Conservation (phyloP, 192 early-diverging fungal genomes). For the Coemansia sp. region DNA sequence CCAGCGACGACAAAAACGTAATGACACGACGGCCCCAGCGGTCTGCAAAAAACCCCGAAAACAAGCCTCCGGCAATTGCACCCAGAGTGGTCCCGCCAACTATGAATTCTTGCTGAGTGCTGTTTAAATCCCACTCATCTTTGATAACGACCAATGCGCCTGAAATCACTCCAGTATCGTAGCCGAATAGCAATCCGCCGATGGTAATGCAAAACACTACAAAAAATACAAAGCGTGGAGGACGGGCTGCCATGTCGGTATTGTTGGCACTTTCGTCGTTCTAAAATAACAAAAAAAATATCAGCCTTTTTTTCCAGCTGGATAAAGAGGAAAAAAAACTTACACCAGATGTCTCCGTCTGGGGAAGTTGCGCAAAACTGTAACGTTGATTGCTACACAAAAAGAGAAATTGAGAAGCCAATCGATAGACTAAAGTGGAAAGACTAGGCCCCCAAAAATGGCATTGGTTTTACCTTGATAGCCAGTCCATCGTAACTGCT, state of each 20-base stretch:
- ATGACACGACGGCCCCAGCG: constrained; percentile 52
- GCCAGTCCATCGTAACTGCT: constrained; percentile 14
- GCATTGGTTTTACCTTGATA: constrained; percentile 17
- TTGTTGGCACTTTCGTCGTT: background rate
- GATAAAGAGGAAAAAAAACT: constrained; percentile 5
- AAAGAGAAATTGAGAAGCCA: background rate
- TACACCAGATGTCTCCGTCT: constrained; percentile 28
- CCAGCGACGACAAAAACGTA: constrained; percentile 50
- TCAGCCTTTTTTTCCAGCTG: background rate
- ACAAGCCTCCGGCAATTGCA: constrained; percentile 65
- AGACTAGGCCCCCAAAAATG: background rate
- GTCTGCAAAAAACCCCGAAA: constrained; percentile 70
- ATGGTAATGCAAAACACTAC: constrained; percentile 54
- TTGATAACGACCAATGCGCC: constrained; percentile 51
- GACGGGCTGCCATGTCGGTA: constrained; percentile 14
- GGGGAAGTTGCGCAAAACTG: constrained; percentile 9
- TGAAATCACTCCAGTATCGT: constrained; percentile 56
- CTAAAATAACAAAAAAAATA: background rate
- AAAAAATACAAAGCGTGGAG: constrained; percentile 47
- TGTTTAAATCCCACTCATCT: constrained; percentile 44
- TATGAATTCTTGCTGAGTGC: constrained; percentile 52
- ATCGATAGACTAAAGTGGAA: too few species aligned
- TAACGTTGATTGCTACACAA: background rate
- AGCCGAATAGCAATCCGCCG: constrained; percentile 57
- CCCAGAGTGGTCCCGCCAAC: constrained; percentile 52